These are phyloP conservation scores for Fusarium dimerum DNA, from an alignment of 2,329 filamentous ascomycete species.

Conservation along the genomic window DNA sequence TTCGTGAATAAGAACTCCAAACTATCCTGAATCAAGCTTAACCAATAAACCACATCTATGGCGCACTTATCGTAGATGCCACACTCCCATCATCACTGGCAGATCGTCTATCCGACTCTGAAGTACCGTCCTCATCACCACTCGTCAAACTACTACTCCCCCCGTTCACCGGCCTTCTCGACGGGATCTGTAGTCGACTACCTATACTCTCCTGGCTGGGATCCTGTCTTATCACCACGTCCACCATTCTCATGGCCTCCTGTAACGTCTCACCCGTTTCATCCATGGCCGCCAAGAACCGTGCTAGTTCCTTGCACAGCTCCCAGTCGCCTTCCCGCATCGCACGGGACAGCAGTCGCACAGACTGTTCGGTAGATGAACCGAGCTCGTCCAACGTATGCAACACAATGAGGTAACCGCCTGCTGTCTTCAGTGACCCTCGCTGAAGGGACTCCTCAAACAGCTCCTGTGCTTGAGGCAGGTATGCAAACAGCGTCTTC, in stretches of 20 bases:
- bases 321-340: constrained; percentile 91
- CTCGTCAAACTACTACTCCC: constrained; percentile 30
- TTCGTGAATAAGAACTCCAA: too few species aligned
- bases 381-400: constrained; percentile 77
- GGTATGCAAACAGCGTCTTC: constrained; percentile 88
- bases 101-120: constrained; percentile 39
- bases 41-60: constrained; percentile 5
- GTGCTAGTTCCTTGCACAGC: constrained; percentile 87
- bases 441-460: constrained; percentile 90
- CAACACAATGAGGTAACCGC: constrained; percentile 91
- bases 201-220: constrained; percentile 26
- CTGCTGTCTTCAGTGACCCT: constrained; percentile 89
- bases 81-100: constrained; percentile 40
- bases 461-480: constrained; percentile 86
- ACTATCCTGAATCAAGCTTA: too few species aligned
- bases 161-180: constrained; percentile 32
- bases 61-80: constrained; percentile 35
- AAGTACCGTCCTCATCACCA: constrained; percentile 36
- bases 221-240: constrained; percentile 39
- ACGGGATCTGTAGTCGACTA: constrained; percentile 36
- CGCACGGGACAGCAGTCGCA: constrained; percentile 77
- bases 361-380: constrained; percentile 73
- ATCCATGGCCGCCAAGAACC: constrained; percentile 94
- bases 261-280: constrained; percentile 78
- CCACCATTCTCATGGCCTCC: constrained; percentile 67